Percentiles rank a stretch among this genome's conserved stretches.
Evolutionary conservation across 1,139 yeast species (phyloP).

Genomic region (Blastobotrys malaysiensis): DNA sequence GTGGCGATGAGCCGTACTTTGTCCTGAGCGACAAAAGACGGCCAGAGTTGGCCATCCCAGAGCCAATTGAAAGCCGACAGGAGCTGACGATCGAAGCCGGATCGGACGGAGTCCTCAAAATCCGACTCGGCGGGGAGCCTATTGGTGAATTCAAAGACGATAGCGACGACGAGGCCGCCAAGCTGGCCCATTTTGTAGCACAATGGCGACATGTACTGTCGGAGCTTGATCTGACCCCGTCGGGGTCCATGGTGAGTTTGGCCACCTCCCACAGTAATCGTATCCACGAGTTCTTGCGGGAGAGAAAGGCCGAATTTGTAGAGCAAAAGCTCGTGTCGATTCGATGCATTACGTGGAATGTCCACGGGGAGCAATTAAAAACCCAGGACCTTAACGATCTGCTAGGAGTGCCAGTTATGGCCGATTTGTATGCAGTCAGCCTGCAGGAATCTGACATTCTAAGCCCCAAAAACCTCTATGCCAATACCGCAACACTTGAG

Average conservation of each 20-base stretch:
- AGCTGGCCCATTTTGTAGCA: slow-evolving; percentile 23
- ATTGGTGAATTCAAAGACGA: slow-evolving; percentile 24
- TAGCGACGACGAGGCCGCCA: slow-evolving; percentile 15
- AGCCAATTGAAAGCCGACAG: slow-evolving; percentile 10
- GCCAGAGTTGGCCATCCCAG: slow-evolving; percentile 18
- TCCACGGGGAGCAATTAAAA: slow-evolving; percentile 39
- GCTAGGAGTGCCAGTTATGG: slow-evolving; percentile 22
- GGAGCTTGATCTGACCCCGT: slow-evolving; percentile 6
- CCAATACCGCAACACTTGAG: slow-evolving; percentile 39
- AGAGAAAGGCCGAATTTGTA: slow-evolving; percentile 11
- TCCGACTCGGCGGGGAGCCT: slow-evolving; percentile 22
- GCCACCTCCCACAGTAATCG: background rate
- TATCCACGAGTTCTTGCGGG: slow-evolving; percentile 2
- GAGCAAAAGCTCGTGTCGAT: slow-evolving; percentile 21
- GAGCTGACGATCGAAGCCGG: slow-evolving; percentile 7
- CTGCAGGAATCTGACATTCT: slow-evolving; percentile 53
- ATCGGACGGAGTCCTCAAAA: slow-evolving; percentile 7
- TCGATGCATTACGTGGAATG: slow-evolving; percentile 43
- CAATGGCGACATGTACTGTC: slow-evolving; percentile 25
- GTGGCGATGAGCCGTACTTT: slow-evolving; percentile 22
- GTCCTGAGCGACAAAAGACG: slow-evolving; percentile 17
- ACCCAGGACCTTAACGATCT: slow-evolving; percentile 22
- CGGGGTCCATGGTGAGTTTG: background rate
- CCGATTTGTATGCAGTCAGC: slow-evolving; percentile 41
- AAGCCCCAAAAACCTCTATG: slow-evolving; percentile 39